These are phyloP conservation scores for Rhodotorula toruloides DNA, from an alignment of 768 basidiomycete genomes.

Conservation along the genomic window DNA sequence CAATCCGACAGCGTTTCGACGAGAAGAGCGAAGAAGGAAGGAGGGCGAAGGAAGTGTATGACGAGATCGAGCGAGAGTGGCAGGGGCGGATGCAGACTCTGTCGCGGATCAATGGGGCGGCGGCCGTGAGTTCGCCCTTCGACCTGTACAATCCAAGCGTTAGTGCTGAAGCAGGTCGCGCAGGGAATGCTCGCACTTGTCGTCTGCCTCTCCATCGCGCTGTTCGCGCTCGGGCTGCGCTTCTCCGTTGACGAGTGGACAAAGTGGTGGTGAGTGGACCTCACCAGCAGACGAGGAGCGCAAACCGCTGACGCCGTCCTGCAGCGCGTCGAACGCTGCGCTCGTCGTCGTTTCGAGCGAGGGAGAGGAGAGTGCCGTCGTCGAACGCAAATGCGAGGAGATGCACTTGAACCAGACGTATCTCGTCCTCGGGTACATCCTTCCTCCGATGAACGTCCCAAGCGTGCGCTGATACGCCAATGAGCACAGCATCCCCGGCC, in stretches of 20 bases:
- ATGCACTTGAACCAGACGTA: slow-evolving; percentile 19
- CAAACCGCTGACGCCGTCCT: too few species aligned
- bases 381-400: background rate
- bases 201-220: background rate
- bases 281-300: too few species aligned
- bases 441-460: too few species aligned
- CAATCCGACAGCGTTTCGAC: too few species aligned
- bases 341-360: slow-evolving; percentile 2
- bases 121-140: too few species aligned
- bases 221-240: slow-evolving; percentile 1
- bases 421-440: slow-evolving; percentile 14
- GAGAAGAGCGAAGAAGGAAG: too few species aligned
- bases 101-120: slow-evolving; percentile 1
- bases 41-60: background rate
- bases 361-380: background rate
- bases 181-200: too few species aligned
- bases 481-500: slow-evolving; percentile 1
- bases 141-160: too few species aligned
- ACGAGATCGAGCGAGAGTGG: background rate
- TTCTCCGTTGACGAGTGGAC: slow-evolving; percentile 3
- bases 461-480: background rate
- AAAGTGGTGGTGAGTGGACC: slow-evolving; percentile 9
- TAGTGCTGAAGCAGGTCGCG: too few species aligned
- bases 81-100: background rate
- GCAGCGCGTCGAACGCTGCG: background rate